phyloP scores from a whole-genome alignment of 2,329 filamentous ascomycete species.

The Onygenales sp. region DNA sequence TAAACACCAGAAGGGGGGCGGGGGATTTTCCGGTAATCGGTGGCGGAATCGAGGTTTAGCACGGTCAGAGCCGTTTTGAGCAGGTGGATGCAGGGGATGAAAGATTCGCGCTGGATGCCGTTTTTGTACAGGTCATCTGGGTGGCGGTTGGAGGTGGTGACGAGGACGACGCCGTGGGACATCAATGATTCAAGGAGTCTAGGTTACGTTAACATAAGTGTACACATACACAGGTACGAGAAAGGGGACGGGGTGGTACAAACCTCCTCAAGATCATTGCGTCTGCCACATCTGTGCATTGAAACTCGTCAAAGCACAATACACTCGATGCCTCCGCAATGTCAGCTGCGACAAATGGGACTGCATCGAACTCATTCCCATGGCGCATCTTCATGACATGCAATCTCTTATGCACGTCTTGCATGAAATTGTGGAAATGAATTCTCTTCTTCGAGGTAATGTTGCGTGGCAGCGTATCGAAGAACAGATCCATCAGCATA shows the following conservation, averaged over 20 bases:
- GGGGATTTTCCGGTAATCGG: conserved; percentile 95
- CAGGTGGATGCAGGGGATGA: conserved; percentile 88
- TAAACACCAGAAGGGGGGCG: conserved; percentile 90
- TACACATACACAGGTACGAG: neutral
- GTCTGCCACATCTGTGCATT: conserved; percentile 95
- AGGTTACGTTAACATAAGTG: conserved; percentile 1
- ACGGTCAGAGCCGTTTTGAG: conserved; percentile 76
- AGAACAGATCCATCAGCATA: conserved; percentile 99
- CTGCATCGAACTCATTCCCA: conserved; percentile 79
- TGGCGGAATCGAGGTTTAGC: conserved; percentile 88
- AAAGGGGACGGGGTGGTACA: conserved; percentile 8
- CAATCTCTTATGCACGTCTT: conserved; percentile 83
- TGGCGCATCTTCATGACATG: conserved; percentile 84
- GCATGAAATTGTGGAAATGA: conserved; percentile 99
- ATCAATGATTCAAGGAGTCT: conserved; percentile 80
- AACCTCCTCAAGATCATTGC: conserved; percentile 89
- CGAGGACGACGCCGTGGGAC: conserved; percentile 91
- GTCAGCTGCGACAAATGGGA: conserved; percentile 89
- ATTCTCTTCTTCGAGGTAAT: conserved; percentile 82
- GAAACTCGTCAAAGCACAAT: conserved; percentile 96
- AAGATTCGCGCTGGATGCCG: conserved; percentile 89
- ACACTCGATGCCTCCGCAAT: conserved; percentile 79
- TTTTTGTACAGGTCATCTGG: conserved; percentile 97
- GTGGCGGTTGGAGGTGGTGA: conserved; percentile 95
- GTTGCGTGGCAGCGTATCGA: conserved; percentile 74